Conservation (phyloP, 2,329 filamentous ascomycete species). For the Curvularia lunata region DNA sequence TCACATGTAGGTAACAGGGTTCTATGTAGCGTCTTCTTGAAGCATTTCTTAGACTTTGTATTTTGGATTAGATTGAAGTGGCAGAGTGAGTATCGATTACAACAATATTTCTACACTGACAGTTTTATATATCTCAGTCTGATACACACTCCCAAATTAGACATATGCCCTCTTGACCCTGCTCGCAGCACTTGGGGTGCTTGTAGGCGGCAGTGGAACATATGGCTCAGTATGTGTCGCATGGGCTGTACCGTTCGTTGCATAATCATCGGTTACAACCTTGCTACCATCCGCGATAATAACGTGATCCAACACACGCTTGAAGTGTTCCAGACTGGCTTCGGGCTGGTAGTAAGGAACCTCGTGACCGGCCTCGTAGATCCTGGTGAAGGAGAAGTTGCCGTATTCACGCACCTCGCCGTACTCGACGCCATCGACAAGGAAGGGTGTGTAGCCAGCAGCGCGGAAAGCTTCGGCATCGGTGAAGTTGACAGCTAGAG, state of each 20-base stretch:
- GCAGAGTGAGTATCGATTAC: not conserved
- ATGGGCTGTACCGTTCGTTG: slow-evolving; percentile 41
- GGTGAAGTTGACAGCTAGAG: slow-evolving; percentile 61
- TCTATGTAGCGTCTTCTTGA: not conserved
- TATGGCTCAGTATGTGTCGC: slow-evolving; percentile 41
- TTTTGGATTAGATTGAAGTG: not conserved
- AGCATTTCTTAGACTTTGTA: not conserved
- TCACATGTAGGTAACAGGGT: not conserved
- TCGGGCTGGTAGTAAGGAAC: slow-evolving; percentile 54
- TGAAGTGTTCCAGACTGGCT: slow-evolving; percentile 41
- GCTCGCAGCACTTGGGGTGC: slow-evolving; percentile 12
- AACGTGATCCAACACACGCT: slow-evolving; percentile 34
- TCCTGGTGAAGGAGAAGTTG: slow-evolving; percentile 62
- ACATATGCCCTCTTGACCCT: slow-evolving; percentile 3
- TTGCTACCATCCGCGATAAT: slow-evolving; percentile 40
- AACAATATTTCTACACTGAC: not conserved
- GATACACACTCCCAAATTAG: not conserved
- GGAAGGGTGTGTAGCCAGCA: slow-evolving; percentile 74
- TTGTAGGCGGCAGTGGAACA: slow-evolving; percentile 37
- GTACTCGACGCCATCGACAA: slow-evolving; percentile 64
- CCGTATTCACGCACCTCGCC: slow-evolving; percentile 78
- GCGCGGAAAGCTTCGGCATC: slow-evolving; percentile 60
- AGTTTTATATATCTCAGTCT: not conserved
- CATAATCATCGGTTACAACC: slow-evolving; percentile 36
- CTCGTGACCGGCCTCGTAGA: slow-evolving; percentile 61